Evolutionary conservation across 2,329 filamentous ascomycete genomes (phyloP).

Genomic region (Colletotrichum truncatum): DNA sequence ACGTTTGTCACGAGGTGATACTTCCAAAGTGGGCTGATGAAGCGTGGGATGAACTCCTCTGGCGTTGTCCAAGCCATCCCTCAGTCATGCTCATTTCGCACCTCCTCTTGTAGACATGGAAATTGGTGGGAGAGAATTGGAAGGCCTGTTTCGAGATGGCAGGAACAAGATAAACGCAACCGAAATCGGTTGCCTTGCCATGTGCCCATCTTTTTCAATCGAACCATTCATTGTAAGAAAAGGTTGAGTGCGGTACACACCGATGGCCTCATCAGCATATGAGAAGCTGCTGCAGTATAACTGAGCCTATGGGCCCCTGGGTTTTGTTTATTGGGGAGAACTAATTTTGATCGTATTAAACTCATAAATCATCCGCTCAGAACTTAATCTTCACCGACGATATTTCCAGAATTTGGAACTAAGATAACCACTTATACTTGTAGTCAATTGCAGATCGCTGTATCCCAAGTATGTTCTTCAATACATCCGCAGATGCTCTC

Average conservation of each 20-base stretch:
- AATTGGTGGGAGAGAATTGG: not conserved
- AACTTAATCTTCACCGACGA: no score
- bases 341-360: no score
- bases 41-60: not conserved
- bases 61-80: not conserved
- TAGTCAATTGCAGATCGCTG: no score
- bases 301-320: not conserved
- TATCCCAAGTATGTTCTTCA: slow-evolving; percentile 39
- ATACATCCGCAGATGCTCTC: slow-evolving; percentile 35
- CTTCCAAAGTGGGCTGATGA: not conserved
- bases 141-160: not conserved
- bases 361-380: no score
- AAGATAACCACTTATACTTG: no score
- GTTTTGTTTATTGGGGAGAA: no score
- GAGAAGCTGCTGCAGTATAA: not conserved
- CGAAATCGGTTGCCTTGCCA: not conserved
- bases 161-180: not conserved
- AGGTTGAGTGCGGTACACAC: not conserved
- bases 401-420: no score
- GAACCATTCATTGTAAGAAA: not conserved
- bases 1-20: not conserved
- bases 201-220: not conserved
- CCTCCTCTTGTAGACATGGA: not conserved
- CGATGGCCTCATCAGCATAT: not conserved
- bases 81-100: not conserved